Base-by-base conservation (phyloP, 2,329 filamentous ascomycete genomes). In the Lasiodiplodia sp. region DNA sequence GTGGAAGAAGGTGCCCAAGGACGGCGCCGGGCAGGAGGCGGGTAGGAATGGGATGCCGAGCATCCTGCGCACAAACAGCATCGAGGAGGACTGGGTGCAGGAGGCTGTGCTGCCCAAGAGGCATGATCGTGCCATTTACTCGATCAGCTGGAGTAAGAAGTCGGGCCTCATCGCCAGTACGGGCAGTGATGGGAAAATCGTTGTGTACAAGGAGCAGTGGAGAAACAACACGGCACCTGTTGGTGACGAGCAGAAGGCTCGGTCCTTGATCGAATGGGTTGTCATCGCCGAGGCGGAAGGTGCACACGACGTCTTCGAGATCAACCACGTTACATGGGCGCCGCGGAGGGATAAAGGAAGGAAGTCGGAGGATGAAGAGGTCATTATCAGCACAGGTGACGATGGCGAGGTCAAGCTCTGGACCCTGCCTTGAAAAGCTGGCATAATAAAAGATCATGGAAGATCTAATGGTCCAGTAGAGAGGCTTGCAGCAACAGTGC, bases 261-360 rank as follows among this genome's bases (percentile, higher is more conserved):
- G 52, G 31, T 62, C 66, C 11, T 62, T 76, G 55, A 87, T 86
- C 1, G 85, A 87, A 69, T 98, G 96, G 96, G 84, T 85, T 7
- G 80, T 95, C 3, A 76, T 97, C 18, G 88, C 89, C 0, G 87
- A 87, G n/a, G 77, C 92, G 1, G 85, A 90, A 58, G 90, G 90
- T 40, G 92, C 91, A 2, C 96, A 99, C 78, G 94, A 93, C 0
- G 92, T 96, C 2, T 97, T 95, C 76, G 96, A 99, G 81, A 87
- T 98, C 71, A 99, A 99, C 75, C 94, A 97, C 79, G 87, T 96
- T 60, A 89, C 88, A 2, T 99, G 96, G 96, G 94, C 93, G 72
- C 88, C 86, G 73, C 86, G 94, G 68, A 91, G 88, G 68, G 94
- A 97, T 77, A 84, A 85, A 62, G 90, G 83, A 1, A 85, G 85